phyloP scores from a whole-genome alignment of 352 stramenopile species.

The Phytophthora agathidicida region DNA sequence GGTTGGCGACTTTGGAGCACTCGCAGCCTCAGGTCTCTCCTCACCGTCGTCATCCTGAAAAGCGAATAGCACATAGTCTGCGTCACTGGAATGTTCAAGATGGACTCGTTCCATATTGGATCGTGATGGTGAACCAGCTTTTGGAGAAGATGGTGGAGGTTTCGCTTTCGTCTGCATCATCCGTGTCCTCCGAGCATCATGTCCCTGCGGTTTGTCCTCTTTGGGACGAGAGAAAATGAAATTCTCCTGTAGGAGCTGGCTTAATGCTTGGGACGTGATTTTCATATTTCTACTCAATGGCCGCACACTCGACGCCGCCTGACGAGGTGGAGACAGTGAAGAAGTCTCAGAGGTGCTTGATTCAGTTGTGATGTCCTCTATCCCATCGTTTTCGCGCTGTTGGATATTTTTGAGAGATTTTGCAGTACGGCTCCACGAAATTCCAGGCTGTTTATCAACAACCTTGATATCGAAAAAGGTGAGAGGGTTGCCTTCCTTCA shows the following conservation, averaged over 20 bases:
- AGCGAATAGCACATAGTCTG: constrained; percentile 41
- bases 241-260: constrained; percentile 66
- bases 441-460: constrained; percentile 25
- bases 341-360: background rate
- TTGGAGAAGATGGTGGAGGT: constrained; percentile 1
- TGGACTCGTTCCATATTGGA: background rate
- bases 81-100: constrained; percentile 23
- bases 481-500: constrained; percentile 72
- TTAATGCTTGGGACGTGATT: constrained; percentile 40
- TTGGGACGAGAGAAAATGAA: constrained; percentile 69
- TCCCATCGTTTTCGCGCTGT: background rate
- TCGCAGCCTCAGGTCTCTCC: background rate
- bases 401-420: constrained; percentile 4
- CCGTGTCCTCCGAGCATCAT: constrained; percentile 5
- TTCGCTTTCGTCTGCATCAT: constrained; percentile 1
- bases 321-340: constrained; percentile 1
- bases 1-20: constrained; percentile 19
- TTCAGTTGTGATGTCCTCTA: background rate
- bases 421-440: constrained; percentile 13
- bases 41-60: constrained; percentile 17
- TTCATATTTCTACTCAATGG: constrained; percentile 19
- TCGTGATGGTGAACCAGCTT: constrained; percentile 9
- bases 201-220: constrained; percentile 3
- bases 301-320: constrained; percentile 1
- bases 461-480: constrained; percentile 58